Base-by-base conservation (phyloP, 2,329 filamentous ascomycete genomes). In the Pestalotiopsis sp. region DNA sequence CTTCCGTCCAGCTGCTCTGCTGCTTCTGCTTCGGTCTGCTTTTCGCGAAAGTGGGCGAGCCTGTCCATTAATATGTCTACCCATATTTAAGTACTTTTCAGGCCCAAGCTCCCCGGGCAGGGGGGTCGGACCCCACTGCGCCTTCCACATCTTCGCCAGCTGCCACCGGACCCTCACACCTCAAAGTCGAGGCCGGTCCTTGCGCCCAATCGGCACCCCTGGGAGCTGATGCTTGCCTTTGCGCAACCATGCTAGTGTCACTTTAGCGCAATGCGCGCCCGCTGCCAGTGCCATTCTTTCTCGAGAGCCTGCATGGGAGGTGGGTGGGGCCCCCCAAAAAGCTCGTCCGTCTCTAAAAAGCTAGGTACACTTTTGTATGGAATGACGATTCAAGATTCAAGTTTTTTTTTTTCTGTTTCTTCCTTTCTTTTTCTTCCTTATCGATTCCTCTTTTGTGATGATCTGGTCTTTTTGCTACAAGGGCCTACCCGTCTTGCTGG, bases 51-150 rank as follows among this genome's bases (percentile, higher is more conserved):
- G 70, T 71, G 70, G 70, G 70, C 70, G 68, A 69, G 64, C 65
- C 66, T 62, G 70, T 63, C 68, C 70, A 70, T 69, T 71, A 71
- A 71, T 71, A 71, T 68, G 70, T 70, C 70, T 70, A 69, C 66
- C 64, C 67, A 68, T 68, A 69, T 70, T 69, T 66, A 70, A 68
- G 68, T 63, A 67, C 66, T 69, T 69, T 68, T 69, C 66, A 56
- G 20, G 59, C 38, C 66, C 25, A 58, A 39, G 52, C 66, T 68
- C 45, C 31, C n/a, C 20, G 14, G 17, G 66, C 38, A 68, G 61
- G 66, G 52, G 66, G 14, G 39, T 36, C 17, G 17, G 59, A 17
- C 52, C 58, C 57, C 45, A 63, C 36, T 38, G 64, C 52, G 23
- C 27, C 62, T 56, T 23, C 20, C 23, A 36, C 41, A 52, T 52